Percentiles rank a stretch among this genome's conserved stretches.
Evolutionary conservation across 495 filamentous ascomycete genomes (phyloP).

Genomic region (Friedmanniomyces simplex): DNA sequence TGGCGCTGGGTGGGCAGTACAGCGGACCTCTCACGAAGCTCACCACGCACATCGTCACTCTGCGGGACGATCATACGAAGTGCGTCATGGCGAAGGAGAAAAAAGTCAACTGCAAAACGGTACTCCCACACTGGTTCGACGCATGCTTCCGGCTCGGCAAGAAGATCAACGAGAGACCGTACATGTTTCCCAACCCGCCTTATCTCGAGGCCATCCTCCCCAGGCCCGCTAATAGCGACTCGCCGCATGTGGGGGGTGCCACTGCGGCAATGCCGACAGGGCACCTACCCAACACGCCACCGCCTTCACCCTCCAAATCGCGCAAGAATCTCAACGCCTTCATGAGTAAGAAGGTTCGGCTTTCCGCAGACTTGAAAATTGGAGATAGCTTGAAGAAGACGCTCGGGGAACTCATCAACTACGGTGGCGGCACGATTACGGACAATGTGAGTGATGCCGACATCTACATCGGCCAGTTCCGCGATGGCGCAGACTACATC

Average conservation of each 20-base stretch:
- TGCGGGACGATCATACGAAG: constrained; percentile 64
- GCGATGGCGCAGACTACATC: constrained; percentile 69
- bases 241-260: constrained; percentile 59
- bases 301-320: constrained; percentile 21
- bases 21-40: constrained; percentile 54
- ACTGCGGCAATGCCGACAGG: constrained; percentile 52
- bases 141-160: constrained; percentile 87
- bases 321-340: constrained; percentile 42
- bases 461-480: constrained; percentile 76
- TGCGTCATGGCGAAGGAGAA: constrained; percentile 53
- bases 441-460: constrained; percentile 58
- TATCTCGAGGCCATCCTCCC: constrained; percentile 35
- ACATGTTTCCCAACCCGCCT: constrained; percentile 77
- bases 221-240: constrained; percentile 23
- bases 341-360: constrained; percentile 44
- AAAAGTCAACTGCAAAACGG: constrained; percentile 61
- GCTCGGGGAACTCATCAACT: constrained; percentile 56
- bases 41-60: constrained; percentile 81
- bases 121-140: constrained; percentile 98
- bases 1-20: constrained; percentile 81
- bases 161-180: constrained; percentile 78
- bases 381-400: constrained; percentile 52
- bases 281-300: constrained; percentile 24
- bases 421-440: constrained; percentile 59
- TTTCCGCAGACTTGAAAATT: constrained; percentile 59